Evolutionary conservation across 306 rosid species (phyloP).

Genomic region (Trifolium fragiferum): DNA sequence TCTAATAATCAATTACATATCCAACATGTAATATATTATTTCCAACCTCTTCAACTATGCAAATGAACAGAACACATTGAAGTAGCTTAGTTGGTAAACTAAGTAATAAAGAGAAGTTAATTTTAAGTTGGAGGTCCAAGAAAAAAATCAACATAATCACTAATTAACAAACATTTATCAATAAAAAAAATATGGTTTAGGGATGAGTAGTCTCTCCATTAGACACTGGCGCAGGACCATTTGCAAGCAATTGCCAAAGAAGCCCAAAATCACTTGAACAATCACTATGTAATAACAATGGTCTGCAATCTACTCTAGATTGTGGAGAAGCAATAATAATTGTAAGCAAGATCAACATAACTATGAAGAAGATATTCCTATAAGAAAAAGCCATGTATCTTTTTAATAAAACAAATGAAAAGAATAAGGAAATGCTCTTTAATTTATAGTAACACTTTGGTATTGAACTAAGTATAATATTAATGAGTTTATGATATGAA

Average conservation of each 20-base stretch:
- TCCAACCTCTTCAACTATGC: neutral
- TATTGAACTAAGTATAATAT: neutral
- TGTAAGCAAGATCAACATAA: constrained; percentile 21
- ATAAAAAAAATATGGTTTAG: neutral
- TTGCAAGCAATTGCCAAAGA: constrained; percentile 37
- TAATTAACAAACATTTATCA: neutral
- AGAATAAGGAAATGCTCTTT: neutral
- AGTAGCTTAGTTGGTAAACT: neutral
- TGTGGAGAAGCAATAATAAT: constrained; percentile 25
- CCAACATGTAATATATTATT: neutral
- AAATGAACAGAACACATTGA: neutral
- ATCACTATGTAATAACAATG: constrained; percentile 22
- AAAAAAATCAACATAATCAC: neutral
- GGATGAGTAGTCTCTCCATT: constrained; percentile 22
- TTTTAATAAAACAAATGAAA: neutral
- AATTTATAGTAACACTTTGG: neutral
- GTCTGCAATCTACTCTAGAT: constrained; percentile 40
- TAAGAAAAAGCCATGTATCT: constrained; percentile 34
- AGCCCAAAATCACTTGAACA: constrained; percentile 36
- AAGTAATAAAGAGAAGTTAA: neutral
- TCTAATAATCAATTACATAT: neutral
- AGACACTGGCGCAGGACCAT: neutral
- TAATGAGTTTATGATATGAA: constrained; percentile 12
- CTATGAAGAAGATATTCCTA: constrained; percentile 28
- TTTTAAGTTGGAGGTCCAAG: neutral